A percentile compares a stretch with the other conserved stretches of the same genome.
phyloP scores from a whole-genome alignment of 169 alveolate genomes.

The Plasmodium cynomolgi region DNA sequence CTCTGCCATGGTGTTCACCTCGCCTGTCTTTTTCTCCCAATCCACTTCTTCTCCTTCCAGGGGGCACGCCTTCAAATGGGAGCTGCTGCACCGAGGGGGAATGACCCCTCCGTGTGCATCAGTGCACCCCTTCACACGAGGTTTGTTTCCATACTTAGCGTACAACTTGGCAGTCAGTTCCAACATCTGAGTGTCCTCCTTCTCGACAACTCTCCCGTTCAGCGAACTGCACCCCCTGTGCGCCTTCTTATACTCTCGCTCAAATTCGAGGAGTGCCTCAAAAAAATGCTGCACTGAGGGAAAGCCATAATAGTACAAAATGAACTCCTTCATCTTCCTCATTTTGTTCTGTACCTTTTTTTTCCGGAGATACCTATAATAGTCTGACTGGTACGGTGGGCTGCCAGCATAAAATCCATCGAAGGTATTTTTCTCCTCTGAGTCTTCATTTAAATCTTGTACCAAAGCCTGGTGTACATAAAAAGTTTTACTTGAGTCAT shows the following conservation, averaged over 20 bases:
- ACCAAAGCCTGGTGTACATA: constrained; percentile 63
- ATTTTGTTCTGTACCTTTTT: constrained; percentile 68
- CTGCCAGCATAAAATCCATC: constrained; percentile 5
- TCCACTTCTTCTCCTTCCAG: not conserved
- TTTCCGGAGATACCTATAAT: constrained; percentile 52
- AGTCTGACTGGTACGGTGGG: constrained; percentile 46
- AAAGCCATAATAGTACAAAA: constrained; percentile 55
- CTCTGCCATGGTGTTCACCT: not conserved
- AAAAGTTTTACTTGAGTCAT: constrained; percentile 6
- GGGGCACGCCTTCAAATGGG: not conserved
- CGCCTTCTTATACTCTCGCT: constrained; percentile 20
- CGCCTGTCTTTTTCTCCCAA: not conserved
- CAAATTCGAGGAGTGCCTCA: constrained; percentile 39
- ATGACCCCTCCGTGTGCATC: not conserved
- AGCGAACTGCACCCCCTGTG: not conserved
- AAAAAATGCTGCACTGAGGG: constrained; percentile 45
- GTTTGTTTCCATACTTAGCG: not conserved
- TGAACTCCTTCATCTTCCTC: constrained; percentile 66
- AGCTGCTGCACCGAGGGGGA: not conserved
- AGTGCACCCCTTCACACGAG: not conserved
- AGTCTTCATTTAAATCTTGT: constrained; percentile 61
- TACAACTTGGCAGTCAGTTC: not conserved
- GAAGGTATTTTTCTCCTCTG: constrained; percentile 28
- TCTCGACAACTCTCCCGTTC: not conserved
- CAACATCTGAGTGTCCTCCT: not conserved